Evolutionary conservation across 768 basidiomycete genomes (phyloP).

Genomic region (Tylopilus cervinicoccineus): DNA sequence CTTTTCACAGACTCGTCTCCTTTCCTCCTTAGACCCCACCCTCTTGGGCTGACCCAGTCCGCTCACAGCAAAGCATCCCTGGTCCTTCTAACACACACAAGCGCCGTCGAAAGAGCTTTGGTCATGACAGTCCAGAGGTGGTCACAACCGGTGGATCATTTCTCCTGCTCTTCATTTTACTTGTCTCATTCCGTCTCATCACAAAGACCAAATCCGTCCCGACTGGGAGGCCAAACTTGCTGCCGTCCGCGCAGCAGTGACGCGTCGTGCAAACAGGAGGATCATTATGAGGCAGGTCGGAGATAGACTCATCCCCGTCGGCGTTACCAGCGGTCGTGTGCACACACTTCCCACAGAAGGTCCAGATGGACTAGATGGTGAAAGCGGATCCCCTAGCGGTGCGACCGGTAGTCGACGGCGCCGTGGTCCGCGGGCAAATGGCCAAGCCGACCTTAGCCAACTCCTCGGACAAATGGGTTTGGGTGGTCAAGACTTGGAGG

Average conservation of each 20-base stretch:
- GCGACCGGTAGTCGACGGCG: constrained; percentile 51
- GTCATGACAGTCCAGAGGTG: constrained; percentile 82
- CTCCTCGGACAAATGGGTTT: constrained; percentile 59
- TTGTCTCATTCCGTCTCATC: constrained; percentile 4
- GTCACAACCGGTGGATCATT: constrained; percentile 74
- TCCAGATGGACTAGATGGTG: constrained; percentile 40
- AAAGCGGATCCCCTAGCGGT: constrained; percentile 28
- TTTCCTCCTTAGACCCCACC: constrained; percentile 33
- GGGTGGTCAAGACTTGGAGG: constrained; percentile 87
- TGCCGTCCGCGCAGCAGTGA: constrained; percentile 90
- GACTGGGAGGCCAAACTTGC: constrained; percentile 98
- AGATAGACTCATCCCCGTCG: constrained; percentile 94
- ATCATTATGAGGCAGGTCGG: constrained; percentile 99
- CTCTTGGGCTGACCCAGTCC: constrained; percentile 53
- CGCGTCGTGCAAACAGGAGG: constrained; percentile 91
- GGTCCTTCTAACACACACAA: constrained; percentile 50
- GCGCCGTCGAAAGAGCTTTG: constrained; percentile 84
- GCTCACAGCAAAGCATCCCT: constrained; percentile 38
- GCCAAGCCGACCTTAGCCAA: constrained; percentile 59
- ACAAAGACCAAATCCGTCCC: constrained; percentile 88
- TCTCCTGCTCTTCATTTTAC: constrained; percentile 2
- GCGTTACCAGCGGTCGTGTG: constrained; percentile 86
- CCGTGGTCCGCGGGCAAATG: constrained; percentile 49
- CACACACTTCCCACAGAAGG: constrained; percentile 61
- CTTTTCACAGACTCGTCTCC: not conserved